Evolutionary conservation across 2,329 filamentous ascomycete genomes (phyloP).

Genomic region (Microdochium bolleyi): DNA sequence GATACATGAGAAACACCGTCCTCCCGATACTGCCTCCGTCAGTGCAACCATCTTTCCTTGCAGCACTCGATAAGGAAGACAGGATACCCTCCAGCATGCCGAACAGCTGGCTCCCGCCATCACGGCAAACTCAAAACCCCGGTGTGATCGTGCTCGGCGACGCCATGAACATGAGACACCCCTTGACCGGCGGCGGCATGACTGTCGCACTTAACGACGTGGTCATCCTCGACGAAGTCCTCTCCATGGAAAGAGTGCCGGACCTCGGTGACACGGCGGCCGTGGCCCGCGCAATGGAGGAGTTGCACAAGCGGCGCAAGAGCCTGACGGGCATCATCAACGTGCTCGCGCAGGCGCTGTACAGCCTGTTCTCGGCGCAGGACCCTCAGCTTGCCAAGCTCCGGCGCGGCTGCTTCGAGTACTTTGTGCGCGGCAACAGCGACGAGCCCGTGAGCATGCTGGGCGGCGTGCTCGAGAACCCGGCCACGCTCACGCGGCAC

Average conservation of each 20-base stretch:
- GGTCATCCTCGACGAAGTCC: constrained; percentile 64
- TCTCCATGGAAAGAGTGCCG: constrained; percentile 62
- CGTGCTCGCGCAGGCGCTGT: constrained; percentile 92
- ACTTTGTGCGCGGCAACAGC: constrained; percentile 73
- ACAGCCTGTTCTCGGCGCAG: constrained; percentile 82
- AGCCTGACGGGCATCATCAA: constrained; percentile 82
- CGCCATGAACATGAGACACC: constrained; percentile 99
- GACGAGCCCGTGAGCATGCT: constrained; percentile 76
- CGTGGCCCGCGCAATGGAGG: constrained; percentile 60
- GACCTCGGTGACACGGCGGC: constrained; percentile 58
- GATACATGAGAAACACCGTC: constrained; percentile 72
- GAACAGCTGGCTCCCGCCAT: constrained; percentile 84
- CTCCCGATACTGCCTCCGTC: constrained; percentile 67
- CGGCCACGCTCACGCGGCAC: constrained; percentile 75
- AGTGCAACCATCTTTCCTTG: constrained; percentile 65
- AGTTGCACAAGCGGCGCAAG: constrained; percentile 87
- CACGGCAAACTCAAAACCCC: constrained; percentile 56
- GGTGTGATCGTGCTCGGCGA: constrained; percentile 83
- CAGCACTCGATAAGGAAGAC: constrained; percentile 65
- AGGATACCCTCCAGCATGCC: constrained; percentile 81
- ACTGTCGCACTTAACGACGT: constrained; percentile 95
- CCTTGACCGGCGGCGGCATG: constrained; percentile 95
- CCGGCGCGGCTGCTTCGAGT: constrained; percentile 84
- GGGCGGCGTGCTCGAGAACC: constrained; percentile 71
- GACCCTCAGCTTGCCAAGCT: constrained; percentile 69